Conservation (phyloP, 177 flowering plant genomes). For the Telopea speciosissima region DNA sequence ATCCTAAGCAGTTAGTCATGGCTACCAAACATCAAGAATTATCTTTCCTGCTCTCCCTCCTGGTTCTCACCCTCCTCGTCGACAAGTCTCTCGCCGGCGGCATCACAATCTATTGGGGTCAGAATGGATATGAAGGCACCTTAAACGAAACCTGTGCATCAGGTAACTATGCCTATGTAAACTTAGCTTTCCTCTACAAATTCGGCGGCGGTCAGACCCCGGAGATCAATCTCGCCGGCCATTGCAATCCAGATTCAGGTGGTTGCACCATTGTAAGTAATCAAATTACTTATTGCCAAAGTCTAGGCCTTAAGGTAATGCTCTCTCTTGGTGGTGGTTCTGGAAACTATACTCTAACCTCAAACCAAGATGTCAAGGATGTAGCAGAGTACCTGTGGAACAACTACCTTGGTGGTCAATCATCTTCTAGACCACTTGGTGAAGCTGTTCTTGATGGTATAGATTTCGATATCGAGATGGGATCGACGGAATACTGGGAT, state of each 20-base stretch:
- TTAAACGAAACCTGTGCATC: constrained; percentile 12
- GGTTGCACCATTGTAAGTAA: constrained; percentile 13
- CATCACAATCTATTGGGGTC: constrained; percentile 20
- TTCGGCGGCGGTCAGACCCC: constrained; percentile 22
- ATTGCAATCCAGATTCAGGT: constrained; percentile 16
- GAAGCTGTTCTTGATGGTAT: constrained; percentile 22
- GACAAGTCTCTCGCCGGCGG: neutral
- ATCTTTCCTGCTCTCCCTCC: neutral
- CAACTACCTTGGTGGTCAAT: constrained; percentile 18
- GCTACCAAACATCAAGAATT: no score
- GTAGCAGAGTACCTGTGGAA: constrained; percentile 22
- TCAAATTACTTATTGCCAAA: constrained; percentile 17
- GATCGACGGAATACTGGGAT: constrained; percentile 25
- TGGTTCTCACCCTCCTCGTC: neutral
- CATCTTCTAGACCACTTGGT: constrained; percentile 16
- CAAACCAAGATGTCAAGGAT: constrained; percentile 17
- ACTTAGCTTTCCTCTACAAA: constrained; percentile 22
- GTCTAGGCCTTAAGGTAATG: constrained; percentile 21
- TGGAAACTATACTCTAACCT: constrained; percentile 15
- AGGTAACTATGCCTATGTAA: constrained; percentile 15
- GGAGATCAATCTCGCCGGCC: constrained; percentile 20
- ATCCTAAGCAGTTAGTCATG: no score
- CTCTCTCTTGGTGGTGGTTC: constrained; percentile 22
- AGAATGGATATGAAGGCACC: constrained; percentile 10
- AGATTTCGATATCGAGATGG: constrained; percentile 44